phyloP scores from a whole-genome alignment of 305 asterid species.

The Fraxinus floribunda region DNA sequence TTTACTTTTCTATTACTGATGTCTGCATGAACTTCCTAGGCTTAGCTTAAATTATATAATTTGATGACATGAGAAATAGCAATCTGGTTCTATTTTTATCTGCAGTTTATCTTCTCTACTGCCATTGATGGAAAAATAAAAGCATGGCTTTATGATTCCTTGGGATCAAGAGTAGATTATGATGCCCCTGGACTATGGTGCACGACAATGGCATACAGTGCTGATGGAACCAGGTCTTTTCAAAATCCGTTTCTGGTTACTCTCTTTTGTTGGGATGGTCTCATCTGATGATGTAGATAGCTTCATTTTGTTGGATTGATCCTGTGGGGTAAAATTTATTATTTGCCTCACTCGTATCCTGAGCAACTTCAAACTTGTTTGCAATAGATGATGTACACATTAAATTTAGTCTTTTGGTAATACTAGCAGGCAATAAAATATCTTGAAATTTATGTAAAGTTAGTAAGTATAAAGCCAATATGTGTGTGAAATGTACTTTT shows the following conservation, averaged over 20 bases:
- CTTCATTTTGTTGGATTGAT: neutral
- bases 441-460: neutral
- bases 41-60: conserved; percentile 14
- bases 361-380: neutral
- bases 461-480: neutral
- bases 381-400: neutral
- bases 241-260: conserved; percentile 18
- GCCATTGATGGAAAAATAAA: conserved; percentile 91
- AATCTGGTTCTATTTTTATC: conserved; percentile 26
- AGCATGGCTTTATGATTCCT: conserved; percentile 93
- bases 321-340: neutral
- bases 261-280: conserved; percentile 5
- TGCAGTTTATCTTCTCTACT: conserved; percentile 93
- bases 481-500: neutral
- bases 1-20: neutral
- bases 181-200: conserved; percentile 98
- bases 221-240: conserved; percentile 86
- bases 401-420: neutral
- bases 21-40: conserved; percentile 15
- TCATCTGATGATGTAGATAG: neutral
- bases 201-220: conserved; percentile 93
- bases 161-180: conserved; percentile 96
- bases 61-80: conserved; percentile 15
- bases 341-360: neutral
- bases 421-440: neutral